Evolutionary conservation across 768 basidiomycete genomes (phyloP).

Genomic region (Serendipita sp.): DNA sequence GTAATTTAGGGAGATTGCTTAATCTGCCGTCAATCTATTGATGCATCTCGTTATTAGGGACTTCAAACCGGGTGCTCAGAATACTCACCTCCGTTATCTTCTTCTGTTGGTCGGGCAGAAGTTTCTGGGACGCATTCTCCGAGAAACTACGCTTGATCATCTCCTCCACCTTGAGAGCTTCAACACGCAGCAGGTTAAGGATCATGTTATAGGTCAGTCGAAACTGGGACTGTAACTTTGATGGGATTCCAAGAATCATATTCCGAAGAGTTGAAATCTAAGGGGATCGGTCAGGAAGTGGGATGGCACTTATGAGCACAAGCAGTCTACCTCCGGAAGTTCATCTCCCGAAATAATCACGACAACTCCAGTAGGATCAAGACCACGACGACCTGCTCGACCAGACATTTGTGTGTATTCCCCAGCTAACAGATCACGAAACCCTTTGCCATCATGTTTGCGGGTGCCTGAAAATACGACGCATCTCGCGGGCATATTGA

Average conservation of each 20-base stretch:
- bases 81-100: conserved; percentile 58
- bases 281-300: not conserved
- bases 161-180: conserved; percentile 90
- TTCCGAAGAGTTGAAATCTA: conserved; percentile 59
- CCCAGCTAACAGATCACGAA: conserved; percentile 78
- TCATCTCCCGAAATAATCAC: conserved; percentile 74
- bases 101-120: conserved; percentile 86
- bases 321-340: conserved; percentile 47
- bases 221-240: conserved; percentile 89
- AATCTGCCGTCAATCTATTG: conserved; percentile 55
- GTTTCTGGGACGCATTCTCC: conserved; percentile 84
- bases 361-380: conserved; percentile 91
- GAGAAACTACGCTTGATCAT: conserved; percentile 99
- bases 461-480: conserved; percentile 91
- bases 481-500: conserved; percentile 97
- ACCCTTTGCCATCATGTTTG: conserved; percentile 87
- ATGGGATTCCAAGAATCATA: conserved; percentile 92
- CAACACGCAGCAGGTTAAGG: conserved; percentile 85
- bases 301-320: not conserved
- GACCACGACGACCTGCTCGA: conserved; percentile 85
- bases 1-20: conserved; percentile 41
- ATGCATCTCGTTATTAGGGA: not conserved
- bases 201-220: conserved; percentile 99
- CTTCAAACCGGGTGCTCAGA: not conserved
- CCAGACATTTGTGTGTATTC: conserved; percentile 99